Base-by-base conservation (phyloP, 2,329 filamentous ascomycete species). In the Aureobasidium sp. region DNA sequence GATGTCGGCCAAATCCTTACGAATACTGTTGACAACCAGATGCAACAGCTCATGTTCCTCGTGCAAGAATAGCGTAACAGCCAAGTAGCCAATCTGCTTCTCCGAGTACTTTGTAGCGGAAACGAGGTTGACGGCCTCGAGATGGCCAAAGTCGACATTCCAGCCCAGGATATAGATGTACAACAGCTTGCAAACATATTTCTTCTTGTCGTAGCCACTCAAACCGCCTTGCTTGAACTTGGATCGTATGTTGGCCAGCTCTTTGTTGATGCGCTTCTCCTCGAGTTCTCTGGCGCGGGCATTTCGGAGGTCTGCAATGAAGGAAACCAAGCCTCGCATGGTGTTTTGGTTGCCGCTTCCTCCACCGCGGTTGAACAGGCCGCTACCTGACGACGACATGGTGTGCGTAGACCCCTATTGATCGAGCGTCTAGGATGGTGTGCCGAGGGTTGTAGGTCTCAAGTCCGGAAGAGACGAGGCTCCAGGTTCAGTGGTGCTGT, bases 91-190 rank as follows among this genome's bases (percentile, higher is more conserved):
- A 72, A 99, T 99, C 80, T 99, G 94, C 79, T 99, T 99, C 75
- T 99, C 94, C 26, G 93, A 97, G 78, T 97, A 99, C 74, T 97
- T 99, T 72, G 83, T 91, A 62, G 93, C 91, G 32, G 93, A 97
- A 69, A 99, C 95, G 71, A 99, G 84, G 73, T 97, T 97, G 73
- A 99, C 93, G 37, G 95, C 95, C 78, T 99, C 94, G 68, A 99
- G 86, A 74, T 99, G 94, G 62, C 94, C 94, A 76, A 99, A 99
- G 75, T 97, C 95, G 77, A 99, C 93, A 74, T 99, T 93, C 89
- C 94, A 99, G 53, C 94, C 94, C 67, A 99, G 84, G 64, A 99
- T 99, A 76, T 99, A 99, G 71, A 99, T 97, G 76, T 99, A 99
- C 65, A 99, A 82, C 68, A 99, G 85, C 86, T 99, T 99, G 90